Evolutionary conservation across 2,329 filamentous ascomycete species (phyloP).

Genomic region (Aspergillus proliferans): DNA sequence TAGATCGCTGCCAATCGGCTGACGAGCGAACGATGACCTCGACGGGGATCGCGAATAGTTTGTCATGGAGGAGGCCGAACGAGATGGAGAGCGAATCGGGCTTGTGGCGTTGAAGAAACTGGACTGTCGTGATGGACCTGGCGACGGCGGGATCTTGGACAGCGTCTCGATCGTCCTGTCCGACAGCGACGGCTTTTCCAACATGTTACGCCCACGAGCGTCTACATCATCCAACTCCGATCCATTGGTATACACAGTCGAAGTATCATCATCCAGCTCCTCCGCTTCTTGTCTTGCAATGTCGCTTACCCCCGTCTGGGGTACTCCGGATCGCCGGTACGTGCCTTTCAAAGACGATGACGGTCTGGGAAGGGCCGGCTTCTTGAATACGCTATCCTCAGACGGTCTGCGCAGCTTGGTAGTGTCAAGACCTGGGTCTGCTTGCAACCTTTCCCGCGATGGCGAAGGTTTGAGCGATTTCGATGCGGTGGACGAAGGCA

Average conservation of each 20-base stretch:
- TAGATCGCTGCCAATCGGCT: slow-evolving; percentile 51
- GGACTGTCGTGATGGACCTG: slow-evolving; percentile 60
- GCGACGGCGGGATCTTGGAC: slow-evolving; percentile 70
- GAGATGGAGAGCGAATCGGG: slow-evolving; percentile 55
- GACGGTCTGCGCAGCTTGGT: slow-evolving; percentile 34
- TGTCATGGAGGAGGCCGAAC: slow-evolving; percentile 57
- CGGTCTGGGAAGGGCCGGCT: slow-evolving; percentile 20
- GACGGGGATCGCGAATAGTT: slow-evolving; percentile 36
- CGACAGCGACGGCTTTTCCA: slow-evolving; percentile 46
- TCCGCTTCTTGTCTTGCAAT: slow-evolving; percentile 10
- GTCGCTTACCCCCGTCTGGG: slow-evolving; percentile 14
- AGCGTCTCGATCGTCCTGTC: slow-evolving; percentile 85
- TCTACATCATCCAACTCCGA: slow-evolving; percentile 13
- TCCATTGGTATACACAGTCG: slow-evolving; percentile 11
- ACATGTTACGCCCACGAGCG: slow-evolving; percentile 17
- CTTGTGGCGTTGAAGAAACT: slow-evolving; percentile 66
- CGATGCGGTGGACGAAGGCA: slow-evolving; percentile 38
- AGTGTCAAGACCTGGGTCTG: slow-evolving; percentile 33
- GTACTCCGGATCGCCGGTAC: slow-evolving; percentile 12
- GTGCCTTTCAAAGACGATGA: slow-evolving; percentile 19
- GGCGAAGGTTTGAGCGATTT: slow-evolving; percentile 42
- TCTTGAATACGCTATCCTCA: slow-evolving; percentile 32
- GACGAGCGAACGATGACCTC: slow-evolving; percentile 41
- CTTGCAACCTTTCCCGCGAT: slow-evolving; percentile 43
- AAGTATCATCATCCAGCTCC: slow-evolving; percentile 5